Evolutionary conservation across 176 grass and related monocot genomes (phyloP).

Genomic region (Avena atlantica): DNA sequence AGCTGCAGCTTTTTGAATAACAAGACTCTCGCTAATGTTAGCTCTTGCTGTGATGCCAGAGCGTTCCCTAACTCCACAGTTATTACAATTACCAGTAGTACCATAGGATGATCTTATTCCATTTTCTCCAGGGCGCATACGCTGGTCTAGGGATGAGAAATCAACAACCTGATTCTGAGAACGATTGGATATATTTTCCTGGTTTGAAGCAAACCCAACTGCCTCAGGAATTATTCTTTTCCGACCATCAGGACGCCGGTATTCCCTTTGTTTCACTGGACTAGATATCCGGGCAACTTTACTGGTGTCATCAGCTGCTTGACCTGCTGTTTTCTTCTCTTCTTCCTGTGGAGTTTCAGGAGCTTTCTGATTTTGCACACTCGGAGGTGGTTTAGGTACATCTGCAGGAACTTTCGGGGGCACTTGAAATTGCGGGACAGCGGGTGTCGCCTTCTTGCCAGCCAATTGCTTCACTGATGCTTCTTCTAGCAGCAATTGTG

Average conservation of each 20-base stretch:
- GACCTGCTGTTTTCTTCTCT: conserved; percentile 58
- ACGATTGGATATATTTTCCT: conserved; percentile 66
- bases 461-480: conserved; percentile 75
- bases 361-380: conserved; percentile 62
- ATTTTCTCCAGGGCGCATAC: conserved; percentile 51
- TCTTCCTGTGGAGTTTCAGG: conserved; percentile 61
- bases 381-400: conserved; percentile 45
- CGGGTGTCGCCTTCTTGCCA: conserved; percentile 56
- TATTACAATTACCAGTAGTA: conserved; percentile 55
- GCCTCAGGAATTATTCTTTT: conserved; percentile 99
- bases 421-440: conserved; percentile 59
- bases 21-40: conserved; percentile 79
- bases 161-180: conserved; percentile 60
- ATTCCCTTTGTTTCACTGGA: conserved; percentile 96
- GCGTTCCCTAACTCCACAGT: conserved; percentile 66
- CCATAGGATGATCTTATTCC: conserved; percentile 62
- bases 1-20: conserved; percentile 76
- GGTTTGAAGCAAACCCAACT: conserved; percentile 78
- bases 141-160: conserved; percentile 70
- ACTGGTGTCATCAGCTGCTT: conserved; percentile 55
- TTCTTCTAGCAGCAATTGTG: conserved; percentile 85
- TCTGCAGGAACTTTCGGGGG: conserved; percentile 58
- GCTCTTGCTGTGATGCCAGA: conserved; percentile 78
- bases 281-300: conserved; percentile 68
- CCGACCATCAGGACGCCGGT: conserved; percentile 88